A percentile compares a stretch with the other conserved stretches of the same genome.
Conservation (phyloP, 257 asterid species). For the Solanum piurae region DNA sequence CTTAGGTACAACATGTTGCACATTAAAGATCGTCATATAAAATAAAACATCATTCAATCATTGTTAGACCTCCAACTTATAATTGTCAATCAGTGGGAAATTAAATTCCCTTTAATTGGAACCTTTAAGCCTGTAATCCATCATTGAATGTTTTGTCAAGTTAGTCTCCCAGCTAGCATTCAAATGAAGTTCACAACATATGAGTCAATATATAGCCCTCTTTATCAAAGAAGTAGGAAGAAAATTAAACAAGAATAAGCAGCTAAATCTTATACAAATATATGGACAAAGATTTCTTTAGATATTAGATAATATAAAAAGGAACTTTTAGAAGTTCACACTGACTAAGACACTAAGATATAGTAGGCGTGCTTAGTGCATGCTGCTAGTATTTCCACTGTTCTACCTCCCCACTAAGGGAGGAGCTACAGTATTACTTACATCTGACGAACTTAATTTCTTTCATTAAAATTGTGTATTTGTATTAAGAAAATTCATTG, state of each 20-base stretch:
- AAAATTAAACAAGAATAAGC: background rate
- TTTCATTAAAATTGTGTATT: background rate
- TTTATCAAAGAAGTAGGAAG: background rate
- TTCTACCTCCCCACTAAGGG: background rate
- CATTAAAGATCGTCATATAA: background rate
- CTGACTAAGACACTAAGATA: background rate
- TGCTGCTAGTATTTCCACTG: background rate
- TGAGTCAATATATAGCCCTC: background rate
- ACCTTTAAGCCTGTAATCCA: background rate
- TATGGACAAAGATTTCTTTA: background rate
- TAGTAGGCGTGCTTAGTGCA: background rate
- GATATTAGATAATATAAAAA: background rate
- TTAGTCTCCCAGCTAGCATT: background rate
- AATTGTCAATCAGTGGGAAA: background rate
- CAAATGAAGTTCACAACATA: background rate
- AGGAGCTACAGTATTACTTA: background rate
- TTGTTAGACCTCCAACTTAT: background rate
- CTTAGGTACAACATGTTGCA: no score
- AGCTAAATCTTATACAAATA: background rate
- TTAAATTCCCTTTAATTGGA: background rate
- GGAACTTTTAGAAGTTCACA: background rate
- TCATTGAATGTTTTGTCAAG: background rate
- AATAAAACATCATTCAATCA: background rate
- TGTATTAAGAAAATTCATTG: background rate
- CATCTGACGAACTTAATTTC: background rate